phyloP scores from a whole-genome alignment of 345 rosid species.

The Excoecaria agallocha region DNA sequence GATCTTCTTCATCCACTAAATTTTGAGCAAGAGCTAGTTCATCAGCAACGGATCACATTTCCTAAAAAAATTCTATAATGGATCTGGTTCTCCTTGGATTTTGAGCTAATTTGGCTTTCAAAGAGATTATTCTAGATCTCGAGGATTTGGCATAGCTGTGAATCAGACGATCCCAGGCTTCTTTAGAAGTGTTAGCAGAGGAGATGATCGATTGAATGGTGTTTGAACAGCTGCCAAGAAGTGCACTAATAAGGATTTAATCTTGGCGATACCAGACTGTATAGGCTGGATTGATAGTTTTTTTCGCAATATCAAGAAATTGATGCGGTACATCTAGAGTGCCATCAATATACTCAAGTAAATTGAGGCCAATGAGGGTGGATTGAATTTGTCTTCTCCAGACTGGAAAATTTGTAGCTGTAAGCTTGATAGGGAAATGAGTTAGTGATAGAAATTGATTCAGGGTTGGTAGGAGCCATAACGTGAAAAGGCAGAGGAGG shows the following conservation, averaged over 20 bases:
- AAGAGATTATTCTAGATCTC: not conserved
- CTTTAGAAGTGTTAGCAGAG: not conserved
- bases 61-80: not conserved
- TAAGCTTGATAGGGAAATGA: not conserved
- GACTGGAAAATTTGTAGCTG: not conserved
- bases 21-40: not conserved
- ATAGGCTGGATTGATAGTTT: not conserved
- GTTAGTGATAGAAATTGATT: not conserved
- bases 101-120: not conserved
- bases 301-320: not conserved
- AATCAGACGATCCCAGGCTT: no score
- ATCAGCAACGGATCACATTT: not conserved
- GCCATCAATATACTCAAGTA: not conserved
- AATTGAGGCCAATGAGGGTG: not conserved
- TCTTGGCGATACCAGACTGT: not conserved
- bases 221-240: not conserved
- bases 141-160: no score
- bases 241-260: not conserved
- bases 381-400: constrained; percentile 5
- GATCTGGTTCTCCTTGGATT: not conserved
- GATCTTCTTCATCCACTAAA: not conserved
- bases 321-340: not conserved
- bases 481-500: not conserved
- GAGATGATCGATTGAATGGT: no score
- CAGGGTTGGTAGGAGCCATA: no score